phyloP scores from a whole-genome alignment of 116 monocot genomes.

The Phalaenopsis hybrid region DNA sequence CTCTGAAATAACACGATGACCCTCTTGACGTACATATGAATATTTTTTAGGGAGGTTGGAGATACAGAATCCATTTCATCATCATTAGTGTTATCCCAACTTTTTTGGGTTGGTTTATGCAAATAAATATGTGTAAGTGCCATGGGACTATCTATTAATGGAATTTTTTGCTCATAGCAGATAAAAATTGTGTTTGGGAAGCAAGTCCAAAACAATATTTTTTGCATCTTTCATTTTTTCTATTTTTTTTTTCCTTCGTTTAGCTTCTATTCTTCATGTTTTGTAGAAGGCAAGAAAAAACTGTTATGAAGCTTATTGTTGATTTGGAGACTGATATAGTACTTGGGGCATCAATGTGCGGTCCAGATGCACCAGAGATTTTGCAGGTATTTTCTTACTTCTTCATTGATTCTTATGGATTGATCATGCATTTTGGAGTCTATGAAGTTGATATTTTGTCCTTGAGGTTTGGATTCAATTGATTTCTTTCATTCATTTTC shows the following conservation, averaged over 20 bases:
- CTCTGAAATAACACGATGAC: no score
- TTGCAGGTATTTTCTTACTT: slow-evolving; percentile 65
- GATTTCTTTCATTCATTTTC: slow-evolving; percentile 1
- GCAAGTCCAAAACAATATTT: not conserved
- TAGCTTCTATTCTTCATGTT: slow-evolving; percentile 1
- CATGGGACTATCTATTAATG: not conserved
- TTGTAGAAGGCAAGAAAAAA: slow-evolving; percentile 85
- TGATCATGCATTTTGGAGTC: not conserved
- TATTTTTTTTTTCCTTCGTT: not conserved
- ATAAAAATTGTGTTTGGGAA: not conserved
- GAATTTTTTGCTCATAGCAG: not conserved
- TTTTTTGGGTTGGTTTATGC: no score
- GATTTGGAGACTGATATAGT: slow-evolving; percentile 87
- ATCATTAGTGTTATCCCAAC: no score
- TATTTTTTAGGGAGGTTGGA: no score
- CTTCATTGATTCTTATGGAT: not conserved
- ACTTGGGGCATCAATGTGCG: slow-evolving; percentile 97
- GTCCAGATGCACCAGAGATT: slow-evolving; percentile 97
- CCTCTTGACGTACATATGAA: no score
- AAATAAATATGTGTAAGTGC: no score
- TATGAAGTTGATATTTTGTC: not conserved
- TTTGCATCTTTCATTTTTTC: not conserved
- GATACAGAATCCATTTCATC: no score
- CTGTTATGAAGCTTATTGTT: slow-evolving; percentile 89
- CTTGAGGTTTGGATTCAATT: not conserved